phyloP scores from a whole-genome alignment of 2,329 filamentous ascomycete genomes.

The Ophiosphaerella herpotricha region DNA sequence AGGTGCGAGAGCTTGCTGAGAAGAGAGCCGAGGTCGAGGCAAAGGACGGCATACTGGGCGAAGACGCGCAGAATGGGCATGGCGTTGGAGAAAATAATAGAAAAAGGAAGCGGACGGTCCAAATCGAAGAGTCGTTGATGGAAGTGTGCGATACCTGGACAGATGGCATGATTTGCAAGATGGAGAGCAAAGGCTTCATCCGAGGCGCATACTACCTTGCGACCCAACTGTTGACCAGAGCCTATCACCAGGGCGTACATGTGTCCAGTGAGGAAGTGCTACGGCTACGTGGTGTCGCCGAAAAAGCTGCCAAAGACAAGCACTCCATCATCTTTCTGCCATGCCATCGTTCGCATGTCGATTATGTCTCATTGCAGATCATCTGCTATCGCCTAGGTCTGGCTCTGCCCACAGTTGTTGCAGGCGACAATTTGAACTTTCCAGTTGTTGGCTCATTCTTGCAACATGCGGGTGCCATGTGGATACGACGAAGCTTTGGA shows the following conservation, averaged over 20 bases:
- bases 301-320: slow-evolving; percentile 80
- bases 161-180: slow-evolving; percentile 98
- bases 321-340: slow-evolving; percentile 96
- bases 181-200: slow-evolving; percentile 93
- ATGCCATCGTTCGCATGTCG: slow-evolving; percentile 92
- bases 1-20: slow-evolving; percentile 77
- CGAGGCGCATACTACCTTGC: slow-evolving; percentile 86
- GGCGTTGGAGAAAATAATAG: slow-evolving; percentile 58
- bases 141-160: slow-evolving; percentile 86
- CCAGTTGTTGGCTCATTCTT: slow-evolving; percentile 87
- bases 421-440: slow-evolving; percentile 95
- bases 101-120: slow-evolving; percentile 65
- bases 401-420: slow-evolving; percentile 86
- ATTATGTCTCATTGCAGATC: slow-evolving; percentile 92
- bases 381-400: slow-evolving; percentile 94
- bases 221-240: slow-evolving; percentile 86
- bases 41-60: slow-evolving; percentile 67
- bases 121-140: slow-evolving; percentile 73
- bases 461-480: slow-evolving; percentile 92
- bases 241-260: slow-evolving; percentile 97
- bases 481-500: slow-evolving; percentile 89
- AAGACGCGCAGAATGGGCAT: slow-evolving; percentile 50
- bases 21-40: slow-evolving; percentile 76
- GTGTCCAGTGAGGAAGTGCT: slow-evolving; percentile 94
- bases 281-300: slow-evolving; percentile 78